Base-by-base conservation (phyloP, 106 monocot genomes). In the Dendrobium catenatum region DNA sequence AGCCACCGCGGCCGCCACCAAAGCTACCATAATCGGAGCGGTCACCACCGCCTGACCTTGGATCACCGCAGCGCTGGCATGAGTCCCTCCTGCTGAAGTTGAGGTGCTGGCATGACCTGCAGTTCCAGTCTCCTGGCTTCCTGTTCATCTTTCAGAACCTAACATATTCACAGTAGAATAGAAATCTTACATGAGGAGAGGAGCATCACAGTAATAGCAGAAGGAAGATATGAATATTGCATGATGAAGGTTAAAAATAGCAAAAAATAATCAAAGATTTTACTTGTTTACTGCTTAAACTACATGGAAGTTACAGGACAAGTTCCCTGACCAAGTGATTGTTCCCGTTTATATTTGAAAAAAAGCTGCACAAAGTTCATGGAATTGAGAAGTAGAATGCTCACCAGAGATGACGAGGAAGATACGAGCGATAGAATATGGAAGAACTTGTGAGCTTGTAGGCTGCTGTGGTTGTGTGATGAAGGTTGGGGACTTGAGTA, bases 41-140 rank as follows among this genome's bases (percentile, higher is more conserved):
- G 40, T 77, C 77, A 43, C 78, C 74, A 58, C 68, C 78, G 49
- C 77, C 74, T 4, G 86, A 79, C 72, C 91, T 81, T 2, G 91
- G 91, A 2, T 93, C 90, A 15, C 88, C 80, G 73, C 96, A 96
- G 18, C 88, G 85, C 85, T 96, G 96, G 88, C 96, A 96, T 10
- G 85, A 89, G 77, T 96, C 96, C 0, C 96, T 86, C 49, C 96
- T 91, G 90, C 91, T 90, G 90, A 96, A 96, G 91, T 96, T 96
- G 81, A 96, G 91, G 86, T 96, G 86, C 82, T 88, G 87, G 96
- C 96, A 96, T 55, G 88, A 86, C 79, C 83, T 84, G 86, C 96
- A 96, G 91, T 91, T 89, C 96, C 96, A 96, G 86, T 96, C 96
- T 55, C 96, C 96, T 29, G 93, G 93, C 88, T 96, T 96, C 90